Conservation (phyloP, 2,329 filamentous ascomycete species). For the Trichoderma sp. region DNA sequence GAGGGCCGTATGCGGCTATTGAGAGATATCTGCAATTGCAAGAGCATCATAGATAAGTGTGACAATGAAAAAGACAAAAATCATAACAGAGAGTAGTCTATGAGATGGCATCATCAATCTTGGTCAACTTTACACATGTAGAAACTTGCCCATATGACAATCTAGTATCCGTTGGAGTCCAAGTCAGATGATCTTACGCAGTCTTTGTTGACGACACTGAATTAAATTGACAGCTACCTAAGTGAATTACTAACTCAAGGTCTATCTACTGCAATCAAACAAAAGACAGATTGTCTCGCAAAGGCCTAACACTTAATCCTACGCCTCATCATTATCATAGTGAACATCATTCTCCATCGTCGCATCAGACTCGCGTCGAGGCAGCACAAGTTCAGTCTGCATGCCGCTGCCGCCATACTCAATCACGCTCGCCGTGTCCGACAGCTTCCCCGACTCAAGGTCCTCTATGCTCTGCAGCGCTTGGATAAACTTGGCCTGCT, state of each 20-base stretch:
- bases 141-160: too few species aligned
- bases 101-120: too few species aligned
- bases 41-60: too few species aligned
- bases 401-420: background rate
- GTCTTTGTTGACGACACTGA: background rate
- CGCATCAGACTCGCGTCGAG: slow-evolving; percentile 11
- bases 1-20: too few species aligned
- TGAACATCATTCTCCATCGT: slow-evolving; percentile 16
- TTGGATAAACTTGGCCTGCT: slow-evolving; percentile 48
- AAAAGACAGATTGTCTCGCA: background rate
- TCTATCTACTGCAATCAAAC: background rate
- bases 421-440: background rate
- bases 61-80: too few species aligned
- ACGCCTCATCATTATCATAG: background rate
- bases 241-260: background rate
- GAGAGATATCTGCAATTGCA: too few species aligned
- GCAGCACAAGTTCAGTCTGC: background rate
- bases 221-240: background rate
- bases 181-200: background rate
- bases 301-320: background rate
- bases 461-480: slow-evolving; percentile 49
- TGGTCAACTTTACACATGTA: too few species aligned
- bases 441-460: slow-evolving; percentile 40
- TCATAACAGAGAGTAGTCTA: too few species aligned
- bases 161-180: too few species aligned